Base-by-base conservation (phyloP, 2,329 filamentous ascomycete species). In the Pseudogymnoascus sp. region DNA sequence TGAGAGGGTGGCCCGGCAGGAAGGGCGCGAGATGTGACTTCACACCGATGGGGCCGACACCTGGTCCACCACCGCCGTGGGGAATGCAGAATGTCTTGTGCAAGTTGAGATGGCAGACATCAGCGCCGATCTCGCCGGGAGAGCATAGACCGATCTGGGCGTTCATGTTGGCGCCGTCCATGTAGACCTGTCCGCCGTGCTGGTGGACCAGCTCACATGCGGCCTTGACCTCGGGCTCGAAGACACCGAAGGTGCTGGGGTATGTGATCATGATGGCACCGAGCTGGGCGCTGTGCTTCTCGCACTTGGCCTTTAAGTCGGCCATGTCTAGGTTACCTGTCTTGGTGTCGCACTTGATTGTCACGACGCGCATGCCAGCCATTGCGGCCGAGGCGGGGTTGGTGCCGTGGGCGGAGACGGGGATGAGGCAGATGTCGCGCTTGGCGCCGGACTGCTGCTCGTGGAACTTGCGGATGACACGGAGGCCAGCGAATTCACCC, bases 21-120 rank as follows among this genome's bases (percentile, higher is more conserved):
- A 87, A 92, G 5, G 86, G 85, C 6, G 83, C 78, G 60, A 98
- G 85, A 71, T 96, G 90, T 65, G 86, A 78, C 74, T 93, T 95
- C 62, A 96, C 93, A 73, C 92, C 93, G 68, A 98, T 96, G 61
- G 93, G 93, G 2, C 93, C 93, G 38, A 97, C 91, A 71, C 93
- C 93, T 8, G 93, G 93, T 14, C 93, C 93, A 68, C 93, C 93
- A 67, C 93, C 93, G 62, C 93, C 93, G 76, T 98, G 93, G 56
- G 93, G 93, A 71, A 98, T 98, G 75, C 93, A 98, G 82, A 98
- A 98, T 2, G 93, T 98, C 84, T 98, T 98, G 85, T 98, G 93
- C 43, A 98, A 83, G 77, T 98, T 98, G 65, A 98, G 82, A 79
- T 97, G 93, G 83, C 93, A 98, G 40, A 97, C 93, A 74, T 98